Conservation (phyloP, 257 asterid genomes). For the Scutellaria barbata region DNA sequence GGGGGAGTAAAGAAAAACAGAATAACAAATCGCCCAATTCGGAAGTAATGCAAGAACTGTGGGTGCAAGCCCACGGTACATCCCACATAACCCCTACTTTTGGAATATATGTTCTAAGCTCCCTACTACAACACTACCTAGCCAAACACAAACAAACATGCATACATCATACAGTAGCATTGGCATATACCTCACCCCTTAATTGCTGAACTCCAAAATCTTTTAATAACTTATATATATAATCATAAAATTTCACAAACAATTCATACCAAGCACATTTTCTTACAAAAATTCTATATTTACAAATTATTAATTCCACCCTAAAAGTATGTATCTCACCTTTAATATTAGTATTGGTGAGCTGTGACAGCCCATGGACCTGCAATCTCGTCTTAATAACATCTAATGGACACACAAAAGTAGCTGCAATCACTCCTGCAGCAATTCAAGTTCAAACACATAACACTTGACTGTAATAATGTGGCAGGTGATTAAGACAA, state of each 20-base stretch:
- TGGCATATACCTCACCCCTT: slow-evolving; percentile 1
- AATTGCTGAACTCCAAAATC: neutral
- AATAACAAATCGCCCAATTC: slow-evolving; percentile 85
- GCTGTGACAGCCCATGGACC: slow-evolving; percentile 85
- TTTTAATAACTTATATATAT: slow-evolving; percentile 6
- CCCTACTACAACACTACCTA: slow-evolving; percentile 89
- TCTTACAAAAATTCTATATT: neutral
- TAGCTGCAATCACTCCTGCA: slow-evolving; percentile 96
- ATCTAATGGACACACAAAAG: slow-evolving; percentile 97
- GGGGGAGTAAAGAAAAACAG: neutral
- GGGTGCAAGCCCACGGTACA: slow-evolving; percentile 97
- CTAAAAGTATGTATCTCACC: slow-evolving; percentile 48
- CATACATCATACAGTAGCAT: slow-evolving; percentile 16
- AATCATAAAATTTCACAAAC: slow-evolving; percentile 17
- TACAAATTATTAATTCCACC: neutral
- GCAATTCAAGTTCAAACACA: slow-evolving; percentile 36
- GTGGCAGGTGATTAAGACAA: slow-evolving; percentile 6
- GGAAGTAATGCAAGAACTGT: slow-evolving; percentile 94
- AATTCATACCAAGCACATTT: neutral
- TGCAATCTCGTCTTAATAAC: slow-evolving; percentile 97
- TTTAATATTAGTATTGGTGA: slow-evolving; percentile 65
- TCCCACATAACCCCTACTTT: slow-evolving; percentile 89
- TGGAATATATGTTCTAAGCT: slow-evolving; percentile 82
- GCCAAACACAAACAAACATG: slow-evolving; percentile 36
- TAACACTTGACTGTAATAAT: neutral